phyloP scores from a whole-genome alignment of 1,139 yeast species.

The Pichia sp. region DNA sequence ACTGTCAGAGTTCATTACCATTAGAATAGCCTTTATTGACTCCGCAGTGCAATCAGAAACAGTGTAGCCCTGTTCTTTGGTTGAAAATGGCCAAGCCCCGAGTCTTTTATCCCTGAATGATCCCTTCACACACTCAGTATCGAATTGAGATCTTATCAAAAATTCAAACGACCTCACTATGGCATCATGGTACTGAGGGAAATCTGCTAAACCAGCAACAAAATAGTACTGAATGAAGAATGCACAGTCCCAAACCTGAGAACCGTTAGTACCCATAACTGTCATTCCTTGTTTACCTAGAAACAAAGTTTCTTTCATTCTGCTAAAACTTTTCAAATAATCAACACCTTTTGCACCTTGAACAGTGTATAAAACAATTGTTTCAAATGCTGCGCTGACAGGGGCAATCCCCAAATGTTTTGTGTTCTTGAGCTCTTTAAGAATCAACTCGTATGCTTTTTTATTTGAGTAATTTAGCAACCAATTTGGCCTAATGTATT shows the following conservation, averaged over 20 bases:
- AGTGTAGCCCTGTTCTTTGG: conserved; percentile 92
- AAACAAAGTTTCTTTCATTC: conserved; percentile 75
- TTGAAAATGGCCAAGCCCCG: conserved; percentile 98
- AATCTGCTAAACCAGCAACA: conserved; percentile 71
- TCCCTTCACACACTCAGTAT: conserved; percentile 71
- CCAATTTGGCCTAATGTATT: conserved; percentile 71
- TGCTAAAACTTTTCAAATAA: conserved; percentile 50
- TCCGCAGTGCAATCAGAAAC: conserved; percentile 98
- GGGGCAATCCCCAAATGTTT: conserved; percentile 89
- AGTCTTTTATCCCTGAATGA: conserved; percentile 76
- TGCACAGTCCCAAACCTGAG: conserved; percentile 96
- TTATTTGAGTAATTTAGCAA: conserved; percentile 50
- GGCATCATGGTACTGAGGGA: conserved; percentile 60
- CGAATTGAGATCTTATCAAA: conserved; percentile 78
- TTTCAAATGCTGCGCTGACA: conserved; percentile 79
- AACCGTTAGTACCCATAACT: conserved; percentile 96
- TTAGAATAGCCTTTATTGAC: conserved; percentile 85
- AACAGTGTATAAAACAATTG: conserved; percentile 60
- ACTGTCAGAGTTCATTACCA: conserved; percentile 70
- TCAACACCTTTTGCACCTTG: conserved; percentile 67
- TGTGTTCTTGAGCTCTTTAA: conserved; percentile 76
- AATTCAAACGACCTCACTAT: conserved; percentile 65
- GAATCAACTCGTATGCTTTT: conserved; percentile 56
- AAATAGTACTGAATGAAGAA: conserved; percentile 83
- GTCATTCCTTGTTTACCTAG: conserved; percentile 90